Base-by-base conservation (phyloP, 208 protist species). In the Leishmania aethiopica region DNA sequence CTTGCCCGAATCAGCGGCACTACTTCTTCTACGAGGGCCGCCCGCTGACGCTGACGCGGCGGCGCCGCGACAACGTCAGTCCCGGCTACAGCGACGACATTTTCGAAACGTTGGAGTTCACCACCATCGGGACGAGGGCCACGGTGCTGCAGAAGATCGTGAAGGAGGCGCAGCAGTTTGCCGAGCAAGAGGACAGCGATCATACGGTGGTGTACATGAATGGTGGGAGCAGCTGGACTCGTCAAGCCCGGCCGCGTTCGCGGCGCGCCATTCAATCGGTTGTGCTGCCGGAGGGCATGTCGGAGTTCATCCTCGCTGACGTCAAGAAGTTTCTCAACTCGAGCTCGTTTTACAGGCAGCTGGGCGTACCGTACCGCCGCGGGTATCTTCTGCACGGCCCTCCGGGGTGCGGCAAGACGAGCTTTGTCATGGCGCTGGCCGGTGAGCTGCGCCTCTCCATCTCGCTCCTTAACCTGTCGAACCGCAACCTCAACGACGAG, bases 381-480 rank as follows among this genome's bases (percentile, higher is more conserved):
- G 97, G 97, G n/a, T 98, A 99, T 84, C 87, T 99, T 11, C 84
- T 99, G 25, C 95, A 99, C 86, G 98, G 98, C 1, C 97, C 97
- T 35, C 98, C 98, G 7, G 98, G 98, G 8, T 97, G 95, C 73
- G 98, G 98, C 49, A 99, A 99, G 85, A 97, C 94, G 32, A 97
- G 92, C 42, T 96, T 97, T 79, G 95, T 99, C 22, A 93, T 94
- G 81, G 97, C 96, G 22, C 84, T 99, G 2, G 98, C 98, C 19
- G 97, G 96, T 25, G 88, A 98, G 76, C 80, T 99, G 55, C 87
- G 90, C 28, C 87, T 98, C n/a, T 94, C 95, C 71, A 98, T 99
- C 76, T 98, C 93, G 72, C 92, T 99, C 15, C 90, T 99, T n/a
- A 98, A 94, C 84, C 84, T 99, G 55, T 94, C 89, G 22, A 95